A percentile compares a stretch with the other conserved stretches of the same genome.
These are phyloP conservation scores for Vigna hirtella DNA, from an alignment of 306 rosid species.

Conservation along the genomic window DNA sequence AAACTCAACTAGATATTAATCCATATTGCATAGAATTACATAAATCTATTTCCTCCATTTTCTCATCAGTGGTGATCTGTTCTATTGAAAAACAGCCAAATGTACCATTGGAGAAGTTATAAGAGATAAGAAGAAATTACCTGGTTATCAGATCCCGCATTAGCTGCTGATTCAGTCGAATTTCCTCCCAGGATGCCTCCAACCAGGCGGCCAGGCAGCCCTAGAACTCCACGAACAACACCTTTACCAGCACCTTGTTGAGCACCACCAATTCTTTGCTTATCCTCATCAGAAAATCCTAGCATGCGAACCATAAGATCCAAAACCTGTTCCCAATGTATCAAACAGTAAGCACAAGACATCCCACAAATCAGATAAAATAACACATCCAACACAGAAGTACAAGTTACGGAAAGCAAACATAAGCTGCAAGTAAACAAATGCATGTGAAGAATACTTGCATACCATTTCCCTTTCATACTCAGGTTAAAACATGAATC, in stretches of 20 bases:
- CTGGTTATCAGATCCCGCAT: conserved; percentile 66
- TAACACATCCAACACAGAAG: conserved; percentile 32
- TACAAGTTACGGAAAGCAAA: conserved; percentile 18
- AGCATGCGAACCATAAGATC: conserved; percentile 92
- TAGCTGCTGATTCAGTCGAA: conserved; percentile 54
- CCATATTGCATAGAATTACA: neutral
- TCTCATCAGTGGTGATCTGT: conserved; percentile 8
- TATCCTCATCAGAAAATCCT: conserved; percentile 82
- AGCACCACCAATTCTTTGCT: conserved; percentile 79
- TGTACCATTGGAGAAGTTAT: neutral
- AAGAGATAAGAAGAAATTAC: conserved; percentile 38
- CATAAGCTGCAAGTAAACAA: neutral
- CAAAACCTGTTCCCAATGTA: conserved; percentile 62
- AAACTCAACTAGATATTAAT: too few relatives aligned
- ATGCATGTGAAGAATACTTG: conserved; percentile 17
- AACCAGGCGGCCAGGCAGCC: conserved; percentile 83
- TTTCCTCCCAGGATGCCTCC: conserved; percentile 82
- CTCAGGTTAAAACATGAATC: neutral
- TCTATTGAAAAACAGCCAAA: neutral
- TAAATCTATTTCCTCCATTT: conserved; percentile 10
- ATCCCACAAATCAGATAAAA: conserved; percentile 14
- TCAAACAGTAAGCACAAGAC: conserved; percentile 27
- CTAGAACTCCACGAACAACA: conserved; percentile 85
- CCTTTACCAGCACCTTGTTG: conserved; percentile 76
- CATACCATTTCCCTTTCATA: neutral